Base-by-base conservation (phyloP, 495 filamentous ascomycete genomes). In the Parathielavia appendiculata region DNA sequence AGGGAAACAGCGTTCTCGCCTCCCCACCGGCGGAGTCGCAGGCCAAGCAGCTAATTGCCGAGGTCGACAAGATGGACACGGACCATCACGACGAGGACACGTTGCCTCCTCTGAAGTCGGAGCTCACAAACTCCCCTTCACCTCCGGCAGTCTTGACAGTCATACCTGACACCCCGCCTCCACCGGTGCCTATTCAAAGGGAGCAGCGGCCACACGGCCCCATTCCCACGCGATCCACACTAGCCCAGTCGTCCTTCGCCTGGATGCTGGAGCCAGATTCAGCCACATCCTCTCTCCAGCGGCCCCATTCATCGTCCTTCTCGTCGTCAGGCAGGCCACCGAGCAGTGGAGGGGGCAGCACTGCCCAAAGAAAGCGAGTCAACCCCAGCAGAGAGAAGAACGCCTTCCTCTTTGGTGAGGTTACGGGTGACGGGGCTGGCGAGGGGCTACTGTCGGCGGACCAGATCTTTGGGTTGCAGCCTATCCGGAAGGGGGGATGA, bases 161-260 rank as follows among this genome's bases (percentile, higher is more conserved):
- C 8, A 67, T 59, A 44, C 53, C 40, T 4, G 47, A 43, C 44
- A 14, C 57, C 52, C 34, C 46, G 46, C 40, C 48, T 14, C 67
- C 63, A 44, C 41, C 41, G 20, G 17, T 17, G 23, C 50, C 56
- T 19, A 47, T 62, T 48, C 60, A 67, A 45, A 58, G 0, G 23
- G 17, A 19, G 34, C 47, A 53, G 16, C 58, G 65, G 7, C 67
- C 65, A 36, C 45, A 57, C 0, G 70, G 63, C 12, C 73, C 76
- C 5, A 74, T 81, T n/a, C 80, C 79, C 0, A 80, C 82, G 3
- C 78, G 89, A 13, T 86, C 86, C 16, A 80, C 79, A 16, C 76
- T 98, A 16, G 86, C 91, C 16, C 86, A 96, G 59, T 91, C 91
- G 30, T 87, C 85, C 10, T 97, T 96, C 68, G 87, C 92, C 12